Conservation (phyloP, 352 stramenopile genomes). For the Phytophthora meadii region DNA sequence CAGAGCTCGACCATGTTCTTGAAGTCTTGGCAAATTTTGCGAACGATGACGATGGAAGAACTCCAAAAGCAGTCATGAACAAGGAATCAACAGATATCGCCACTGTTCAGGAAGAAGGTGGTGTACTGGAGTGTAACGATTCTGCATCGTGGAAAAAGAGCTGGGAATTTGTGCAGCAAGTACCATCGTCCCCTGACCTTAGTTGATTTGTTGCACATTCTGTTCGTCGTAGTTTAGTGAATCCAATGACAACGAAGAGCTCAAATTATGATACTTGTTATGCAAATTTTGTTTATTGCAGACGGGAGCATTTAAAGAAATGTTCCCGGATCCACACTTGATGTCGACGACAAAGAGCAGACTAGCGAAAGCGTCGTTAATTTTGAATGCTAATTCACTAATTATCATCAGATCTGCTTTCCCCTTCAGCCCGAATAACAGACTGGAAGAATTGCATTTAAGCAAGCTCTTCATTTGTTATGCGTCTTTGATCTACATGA, state of each 20-base stretch:
- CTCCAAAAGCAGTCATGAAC: not conserved
- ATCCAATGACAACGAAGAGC: too few species aligned
- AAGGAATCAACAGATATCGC: not conserved
- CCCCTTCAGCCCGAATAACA: conserved; percentile 16
- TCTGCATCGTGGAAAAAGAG: too few species aligned
- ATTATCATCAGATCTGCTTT: conserved; percentile 25
- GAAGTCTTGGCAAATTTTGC: not conserved
- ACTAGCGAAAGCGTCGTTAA: conserved; percentile 4
- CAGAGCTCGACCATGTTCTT: not conserved
- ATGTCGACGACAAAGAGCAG: conserved; percentile 4
- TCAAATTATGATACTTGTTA: too few species aligned
- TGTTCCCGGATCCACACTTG: not conserved
- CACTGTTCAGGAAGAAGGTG: too few species aligned
- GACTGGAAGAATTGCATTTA: conserved; percentile 5
- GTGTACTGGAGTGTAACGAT: too few species aligned
- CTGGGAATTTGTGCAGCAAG: too few species aligned
- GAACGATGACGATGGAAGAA: not conserved
- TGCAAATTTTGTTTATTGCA: too few species aligned
- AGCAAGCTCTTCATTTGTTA: conserved; percentile 14
- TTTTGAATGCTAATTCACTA: conserved; percentile 12
- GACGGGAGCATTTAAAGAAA: too few species aligned
- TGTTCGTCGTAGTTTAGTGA: too few species aligned
- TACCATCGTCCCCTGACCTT: too few species aligned
- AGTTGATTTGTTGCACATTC: too few species aligned
- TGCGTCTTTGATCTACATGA: conserved; percentile 8